Evolutionary conservation across 768 basidiomycete genomes (phyloP).

Genomic region (Tulasnella sp.): DNA sequence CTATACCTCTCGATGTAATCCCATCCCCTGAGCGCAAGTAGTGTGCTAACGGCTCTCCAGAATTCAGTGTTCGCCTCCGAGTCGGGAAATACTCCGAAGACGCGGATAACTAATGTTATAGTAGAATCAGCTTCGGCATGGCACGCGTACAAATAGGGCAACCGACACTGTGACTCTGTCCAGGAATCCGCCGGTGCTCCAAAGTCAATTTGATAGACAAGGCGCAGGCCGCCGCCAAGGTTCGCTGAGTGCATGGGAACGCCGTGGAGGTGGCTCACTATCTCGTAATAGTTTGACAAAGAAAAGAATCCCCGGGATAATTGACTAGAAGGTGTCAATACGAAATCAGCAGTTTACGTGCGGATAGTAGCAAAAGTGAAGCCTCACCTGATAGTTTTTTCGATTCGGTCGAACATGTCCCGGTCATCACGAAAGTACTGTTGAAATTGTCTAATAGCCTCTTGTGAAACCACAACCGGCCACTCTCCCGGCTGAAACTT

Average conservation of each 20-base stretch:
- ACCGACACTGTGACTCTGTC: background rate
- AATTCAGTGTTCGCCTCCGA: background rate
- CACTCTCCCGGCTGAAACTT: background rate
- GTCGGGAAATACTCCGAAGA: background rate
- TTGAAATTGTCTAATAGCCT: background rate
- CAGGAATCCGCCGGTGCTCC: background rate
- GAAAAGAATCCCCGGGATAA: constrained; percentile 68
- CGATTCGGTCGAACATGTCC: background rate
- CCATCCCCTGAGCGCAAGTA: background rate
- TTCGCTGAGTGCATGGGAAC: constrained; percentile 67
- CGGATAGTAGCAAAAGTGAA: background rate
- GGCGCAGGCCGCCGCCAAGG: constrained; percentile 50
- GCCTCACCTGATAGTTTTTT: background rate
- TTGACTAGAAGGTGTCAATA: constrained; percentile 45
- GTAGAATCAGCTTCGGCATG: background rate
- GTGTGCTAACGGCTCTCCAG: background rate
- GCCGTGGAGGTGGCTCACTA: constrained; percentile 41
- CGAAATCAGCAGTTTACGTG: background rate
- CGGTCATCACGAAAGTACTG: background rate
- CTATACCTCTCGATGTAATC: background rate
- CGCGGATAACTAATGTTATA: background rate
- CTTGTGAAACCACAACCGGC: background rate
- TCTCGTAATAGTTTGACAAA: constrained; percentile 59
- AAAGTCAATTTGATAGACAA: constrained; percentile 37
- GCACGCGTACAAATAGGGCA: background rate